Percentiles rank a stretch among this genome's conserved stretches.
Conservation (phyloP, 2,329 filamentous ascomycete genomes). For the Cladophialophora immunda region DNA sequence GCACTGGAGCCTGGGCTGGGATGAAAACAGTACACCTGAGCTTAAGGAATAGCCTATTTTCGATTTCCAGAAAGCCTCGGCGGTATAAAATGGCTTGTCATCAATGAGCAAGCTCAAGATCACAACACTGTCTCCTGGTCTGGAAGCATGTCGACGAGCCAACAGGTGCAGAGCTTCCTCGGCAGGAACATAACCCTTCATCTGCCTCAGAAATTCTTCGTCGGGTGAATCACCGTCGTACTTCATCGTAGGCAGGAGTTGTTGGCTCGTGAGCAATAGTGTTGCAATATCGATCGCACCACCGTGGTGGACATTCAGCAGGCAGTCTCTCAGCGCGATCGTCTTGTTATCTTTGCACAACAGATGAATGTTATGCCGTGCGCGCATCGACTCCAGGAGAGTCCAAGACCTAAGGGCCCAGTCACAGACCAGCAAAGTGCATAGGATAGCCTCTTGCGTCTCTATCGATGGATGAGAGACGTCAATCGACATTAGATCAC, state of each 20-base stretch:
- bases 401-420: constrained; percentile 45
- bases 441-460: constrained; percentile 34
- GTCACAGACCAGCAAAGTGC: constrained; percentile 40
- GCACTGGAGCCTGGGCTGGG: neutral
- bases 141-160: neutral
- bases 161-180: constrained; percentile 1
- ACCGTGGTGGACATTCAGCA: constrained; percentile 5
- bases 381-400: constrained; percentile 39
- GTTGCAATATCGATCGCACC: constrained; percentile 23
- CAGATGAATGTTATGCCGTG: constrained; percentile 8
- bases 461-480: constrained; percentile 30
- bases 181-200: neutral
- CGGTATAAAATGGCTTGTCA: neutral
- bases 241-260: neutral
- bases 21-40: neutral
- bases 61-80: constrained; percentile 1
- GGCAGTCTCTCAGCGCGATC: constrained; percentile 15
- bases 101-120: constrained; percentile 3
- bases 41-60: neutral
- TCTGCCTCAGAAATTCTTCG: neutral
- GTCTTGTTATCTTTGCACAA: constrained; percentile 23
- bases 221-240: neutral
- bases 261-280: constrained; percentile 17
- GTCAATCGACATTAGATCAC: constrained; percentile 43
- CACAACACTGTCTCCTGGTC: neutral